phyloP scores from a whole-genome alignment of 1,284 basidiomycete genomes.

The Vanrija sp. region DNA sequence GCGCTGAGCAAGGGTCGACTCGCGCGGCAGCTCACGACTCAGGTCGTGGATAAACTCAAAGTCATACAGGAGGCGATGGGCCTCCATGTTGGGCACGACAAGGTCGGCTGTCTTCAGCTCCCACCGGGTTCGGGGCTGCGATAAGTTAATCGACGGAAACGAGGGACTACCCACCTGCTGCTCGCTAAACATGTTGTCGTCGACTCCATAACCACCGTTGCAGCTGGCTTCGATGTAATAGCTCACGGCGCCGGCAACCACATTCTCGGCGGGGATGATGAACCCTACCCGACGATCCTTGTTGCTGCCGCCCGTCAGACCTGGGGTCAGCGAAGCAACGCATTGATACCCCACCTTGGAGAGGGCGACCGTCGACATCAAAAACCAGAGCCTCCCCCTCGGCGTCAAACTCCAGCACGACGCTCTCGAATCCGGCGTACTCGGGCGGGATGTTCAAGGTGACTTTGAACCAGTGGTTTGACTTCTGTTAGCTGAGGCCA shows the following conservation, averaged over 20 bases:
- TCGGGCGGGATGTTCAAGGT: slow-evolving; percentile 51
- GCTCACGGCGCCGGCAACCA: slow-evolving; percentile 60
- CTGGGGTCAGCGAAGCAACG: slow-evolving; percentile 28
- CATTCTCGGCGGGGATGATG: slow-evolving; percentile 66
- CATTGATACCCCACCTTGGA: background rate
- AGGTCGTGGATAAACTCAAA: slow-evolving; percentile 61
- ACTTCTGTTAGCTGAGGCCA: slow-evolving; percentile 26
- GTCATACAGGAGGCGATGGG: slow-evolving; percentile 76
- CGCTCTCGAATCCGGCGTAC: background rate
- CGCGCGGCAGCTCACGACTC: slow-evolving; percentile 53
- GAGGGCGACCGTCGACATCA: slow-evolving; percentile 57
- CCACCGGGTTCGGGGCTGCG: background rate
- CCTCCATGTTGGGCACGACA: slow-evolving; percentile 78
- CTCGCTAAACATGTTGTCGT: slow-evolving; percentile 5
- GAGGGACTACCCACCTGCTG: background rate
- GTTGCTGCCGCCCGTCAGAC: slow-evolving; percentile 79
- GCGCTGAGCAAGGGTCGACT: slow-evolving; percentile 55
- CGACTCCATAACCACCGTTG: slow-evolving; percentile 76
- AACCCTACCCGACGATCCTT: slow-evolving; percentile 84
- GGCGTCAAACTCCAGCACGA: slow-evolving; percentile 79
- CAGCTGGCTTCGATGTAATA: slow-evolving; percentile 79
- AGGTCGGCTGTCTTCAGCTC: slow-evolving; percentile 63
- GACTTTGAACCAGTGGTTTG: slow-evolving; percentile 88
- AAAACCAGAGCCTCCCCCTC: slow-evolving; percentile 89
- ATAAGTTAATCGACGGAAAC: too few relatives aligned